Conservation (phyloP, 2,329 filamentous ascomycete genomes). For the Ceratocystis diversiconidia region DNA sequence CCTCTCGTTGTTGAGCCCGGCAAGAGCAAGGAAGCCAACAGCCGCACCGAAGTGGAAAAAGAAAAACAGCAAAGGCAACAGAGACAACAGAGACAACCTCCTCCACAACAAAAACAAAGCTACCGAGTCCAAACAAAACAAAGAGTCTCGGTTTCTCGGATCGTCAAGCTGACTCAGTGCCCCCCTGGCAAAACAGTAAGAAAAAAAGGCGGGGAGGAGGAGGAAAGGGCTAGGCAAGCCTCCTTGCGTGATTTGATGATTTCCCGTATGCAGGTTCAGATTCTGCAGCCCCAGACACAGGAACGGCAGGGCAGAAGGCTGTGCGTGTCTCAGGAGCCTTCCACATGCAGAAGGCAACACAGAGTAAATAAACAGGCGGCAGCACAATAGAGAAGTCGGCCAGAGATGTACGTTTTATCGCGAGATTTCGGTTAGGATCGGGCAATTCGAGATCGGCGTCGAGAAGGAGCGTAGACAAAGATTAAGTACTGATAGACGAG, state of each 20-base stretch:
- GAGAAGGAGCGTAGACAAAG: neutral
- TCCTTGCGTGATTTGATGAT: neutral
- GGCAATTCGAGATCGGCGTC: neutral
- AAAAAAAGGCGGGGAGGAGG: neutral
- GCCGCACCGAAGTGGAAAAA: slow-evolving; percentile 6
- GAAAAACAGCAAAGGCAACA: too few relatives aligned
- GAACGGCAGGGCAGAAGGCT: neutral
- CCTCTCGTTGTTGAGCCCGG: neutral
- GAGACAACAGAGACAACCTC: slow-evolving; percentile 10
- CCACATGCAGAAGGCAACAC: neutral
- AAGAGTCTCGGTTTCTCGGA: neutral
- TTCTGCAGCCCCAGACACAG: neutral
- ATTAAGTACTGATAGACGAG: neutral
- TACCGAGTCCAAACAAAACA: neutral
- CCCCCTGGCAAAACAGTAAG: neutral
- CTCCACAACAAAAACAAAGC: neutral
- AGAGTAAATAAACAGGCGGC: neutral
- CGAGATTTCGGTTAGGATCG: neutral
- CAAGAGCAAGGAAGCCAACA: neutral
- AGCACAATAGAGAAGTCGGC: neutral
- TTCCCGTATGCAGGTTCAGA: slow-evolving; percentile 7
- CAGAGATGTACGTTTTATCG: neutral
- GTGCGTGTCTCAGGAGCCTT: neutral
- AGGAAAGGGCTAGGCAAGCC: neutral
- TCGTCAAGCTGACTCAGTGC: neutral